These are phyloP conservation scores for Phytophthora boehmeriae DNA, from an alignment of 352 stramenopile genomes.

Conservation along the genomic window DNA sequence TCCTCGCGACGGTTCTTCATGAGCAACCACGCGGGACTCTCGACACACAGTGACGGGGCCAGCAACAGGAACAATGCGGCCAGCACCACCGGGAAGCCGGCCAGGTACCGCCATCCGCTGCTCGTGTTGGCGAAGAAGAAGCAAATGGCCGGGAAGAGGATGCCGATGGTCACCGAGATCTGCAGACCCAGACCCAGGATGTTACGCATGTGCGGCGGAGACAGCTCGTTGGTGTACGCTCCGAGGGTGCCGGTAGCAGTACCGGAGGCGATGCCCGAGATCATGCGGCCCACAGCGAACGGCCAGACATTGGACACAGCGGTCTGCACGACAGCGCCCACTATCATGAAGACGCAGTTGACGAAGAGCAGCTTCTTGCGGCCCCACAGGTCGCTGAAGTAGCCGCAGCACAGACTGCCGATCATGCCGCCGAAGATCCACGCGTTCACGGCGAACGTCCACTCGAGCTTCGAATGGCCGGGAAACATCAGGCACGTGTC, in stretches of 20 bases:
- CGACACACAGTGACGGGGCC: slow-evolving; percentile 42
- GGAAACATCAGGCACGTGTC: slow-evolving; percentile 18
- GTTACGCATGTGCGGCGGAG: slow-evolving; percentile 20
- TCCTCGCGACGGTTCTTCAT: slow-evolving; percentile 16
- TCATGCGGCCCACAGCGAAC: slow-evolving; percentile 20
- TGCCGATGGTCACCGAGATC: slow-evolving; percentile 29
- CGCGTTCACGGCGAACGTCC: slow-evolving; percentile 28
- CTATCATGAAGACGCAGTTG: slow-evolving; percentile 39
- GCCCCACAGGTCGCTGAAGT: slow-evolving; percentile 33
- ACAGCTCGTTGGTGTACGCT: slow-evolving; percentile 23
- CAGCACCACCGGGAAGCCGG: slow-evolving; percentile 32
- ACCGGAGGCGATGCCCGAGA: slow-evolving; percentile 17
- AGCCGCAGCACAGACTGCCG: slow-evolving; percentile 41
- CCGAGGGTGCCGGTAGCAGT: slow-evolving; percentile 16
- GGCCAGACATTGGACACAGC: slow-evolving; percentile 23
- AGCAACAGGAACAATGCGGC: slow-evolving; percentile 42
- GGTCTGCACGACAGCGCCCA: slow-evolving; percentile 30
- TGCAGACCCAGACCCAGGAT: slow-evolving; percentile 34
- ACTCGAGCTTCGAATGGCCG: slow-evolving; percentile 19
- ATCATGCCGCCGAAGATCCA: slow-evolving; percentile 64
- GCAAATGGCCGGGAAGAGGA: slow-evolving; percentile 23
- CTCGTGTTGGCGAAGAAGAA: slow-evolving; percentile 25
- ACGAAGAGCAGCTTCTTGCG: slow-evolving; percentile 36
- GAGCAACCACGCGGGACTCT: slow-evolving; percentile 43
- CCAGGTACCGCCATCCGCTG: slow-evolving; percentile 24